These are phyloP conservation scores for Hypsizygus marmoreus DNA, from an alignment of 768 basidiomycete genomes.

Conservation along the genomic window DNA sequence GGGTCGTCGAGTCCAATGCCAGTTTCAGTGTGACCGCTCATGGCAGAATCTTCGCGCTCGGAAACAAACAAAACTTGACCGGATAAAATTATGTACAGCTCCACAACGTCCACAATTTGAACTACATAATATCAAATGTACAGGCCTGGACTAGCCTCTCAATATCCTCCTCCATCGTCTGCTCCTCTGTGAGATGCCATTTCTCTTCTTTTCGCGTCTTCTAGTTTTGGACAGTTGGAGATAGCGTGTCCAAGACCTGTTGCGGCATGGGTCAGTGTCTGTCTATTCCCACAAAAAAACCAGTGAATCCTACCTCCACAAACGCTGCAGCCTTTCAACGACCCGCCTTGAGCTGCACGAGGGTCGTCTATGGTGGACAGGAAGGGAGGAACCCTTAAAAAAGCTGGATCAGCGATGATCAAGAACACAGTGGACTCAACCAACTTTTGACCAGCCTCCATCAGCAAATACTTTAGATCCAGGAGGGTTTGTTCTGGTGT, in stretches of 20 bases:
- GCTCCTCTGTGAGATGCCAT: slow-evolving; percentile 82
- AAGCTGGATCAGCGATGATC: slow-evolving; percentile 12
- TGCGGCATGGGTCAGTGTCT: slow-evolving; percentile 7
- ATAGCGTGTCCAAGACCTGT: slow-evolving; percentile 91
- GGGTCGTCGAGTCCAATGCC: background rate
- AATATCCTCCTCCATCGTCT: slow-evolving; percentile 62
- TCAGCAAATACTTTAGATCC: slow-evolving; percentile 94
- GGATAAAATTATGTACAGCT: background rate
- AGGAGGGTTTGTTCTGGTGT: slow-evolving; percentile 94
- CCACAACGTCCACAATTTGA: background rate
- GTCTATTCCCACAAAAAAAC: background rate
- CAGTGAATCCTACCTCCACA: slow-evolving; percentile 78
- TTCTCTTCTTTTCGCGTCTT: slow-evolving; percentile 88
- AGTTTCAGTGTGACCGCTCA: too few relatives aligned
- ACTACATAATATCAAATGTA: background rate
- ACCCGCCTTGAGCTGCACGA: slow-evolving; percentile 73
- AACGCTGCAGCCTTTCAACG: slow-evolving; percentile 87
- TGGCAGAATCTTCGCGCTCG: too few relatives aligned
- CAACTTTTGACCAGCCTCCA: slow-evolving; percentile 98
- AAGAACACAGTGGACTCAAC: slow-evolving; percentile 25
- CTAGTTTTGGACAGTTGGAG: slow-evolving; percentile 94
- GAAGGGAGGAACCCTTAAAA: slow-evolving; percentile 87
- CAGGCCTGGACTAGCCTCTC: too few relatives aligned
- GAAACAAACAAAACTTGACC: too few relatives aligned
- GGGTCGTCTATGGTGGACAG: slow-evolving; percentile 89